These are phyloP conservation scores for Leccinum truebloodii DNA, from an alignment of 768 basidiomycete species.

Conservation along the genomic window DNA sequence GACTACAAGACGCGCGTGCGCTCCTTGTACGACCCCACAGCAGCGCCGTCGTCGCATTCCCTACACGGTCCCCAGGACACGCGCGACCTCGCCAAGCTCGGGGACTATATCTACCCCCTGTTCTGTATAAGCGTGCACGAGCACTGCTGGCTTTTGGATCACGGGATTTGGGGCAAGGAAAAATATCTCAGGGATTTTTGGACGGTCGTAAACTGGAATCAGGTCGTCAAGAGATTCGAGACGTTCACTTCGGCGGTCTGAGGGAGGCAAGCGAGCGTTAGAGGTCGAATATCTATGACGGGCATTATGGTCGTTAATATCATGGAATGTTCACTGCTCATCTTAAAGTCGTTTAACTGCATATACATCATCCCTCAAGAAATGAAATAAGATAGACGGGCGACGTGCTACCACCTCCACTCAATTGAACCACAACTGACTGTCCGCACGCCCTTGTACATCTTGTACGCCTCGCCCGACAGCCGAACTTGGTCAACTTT, in stretches of 20 bases:
- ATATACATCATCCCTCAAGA: conserved; percentile 8
- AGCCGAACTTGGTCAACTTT: conserved; percentile 86
- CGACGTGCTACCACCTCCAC: conserved; percentile 33
- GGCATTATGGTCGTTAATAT: conserved; percentile 6
- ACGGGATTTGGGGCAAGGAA: conserved; percentile 91
- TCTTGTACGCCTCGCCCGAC: conserved; percentile 80
- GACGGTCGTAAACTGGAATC: conserved; percentile 77
- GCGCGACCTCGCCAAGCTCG: conserved; percentile 36
- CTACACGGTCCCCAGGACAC: conserved; percentile 17
- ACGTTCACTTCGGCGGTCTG: conserved; percentile 20
- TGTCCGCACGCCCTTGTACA: conserved; percentile 87
- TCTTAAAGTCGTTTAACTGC: conserved; percentile 11
- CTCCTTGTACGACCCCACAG: conserved; percentile 30
- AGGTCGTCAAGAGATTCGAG: conserved; percentile 42
- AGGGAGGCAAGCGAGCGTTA: conserved; percentile 6
- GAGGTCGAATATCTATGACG: conserved; percentile 8
- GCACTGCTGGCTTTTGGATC: conserved; percentile 87
- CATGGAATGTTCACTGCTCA: conserved; percentile 23
- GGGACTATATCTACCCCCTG: conserved; percentile 66
- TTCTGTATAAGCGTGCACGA: conserved; percentile 81
- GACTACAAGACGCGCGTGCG: conserved; percentile 19
- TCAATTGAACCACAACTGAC: conserved; percentile 36
- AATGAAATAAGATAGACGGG: background rate
- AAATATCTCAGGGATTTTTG: conserved; percentile 83
- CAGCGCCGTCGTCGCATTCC: conserved; percentile 1